Conservation (phyloP, 345 rosid genomes). For the Streptanthus diversifolius region DNA sequence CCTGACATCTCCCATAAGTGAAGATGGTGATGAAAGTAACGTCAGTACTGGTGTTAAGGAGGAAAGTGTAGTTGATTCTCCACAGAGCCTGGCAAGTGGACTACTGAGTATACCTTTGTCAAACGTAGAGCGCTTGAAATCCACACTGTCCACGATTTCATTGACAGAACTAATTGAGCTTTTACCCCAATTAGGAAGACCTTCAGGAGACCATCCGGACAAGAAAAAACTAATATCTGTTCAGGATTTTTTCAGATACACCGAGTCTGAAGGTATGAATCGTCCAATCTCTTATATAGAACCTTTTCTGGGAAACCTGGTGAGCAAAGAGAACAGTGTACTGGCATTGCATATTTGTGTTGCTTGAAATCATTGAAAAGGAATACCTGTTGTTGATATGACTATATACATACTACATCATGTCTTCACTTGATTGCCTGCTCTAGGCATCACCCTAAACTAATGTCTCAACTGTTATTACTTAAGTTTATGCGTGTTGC, state of each 20-base stretch:
- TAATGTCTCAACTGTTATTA: background rate
- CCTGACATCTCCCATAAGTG: slow-evolving; percentile 55
- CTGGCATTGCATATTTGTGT: background rate
- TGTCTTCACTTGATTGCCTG: background rate
- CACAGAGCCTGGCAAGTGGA: slow-evolving; percentile 73
- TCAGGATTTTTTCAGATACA: slow-evolving; percentile 98
- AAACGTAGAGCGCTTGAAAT: slow-evolving; percentile 83
- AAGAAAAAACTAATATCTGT: slow-evolving; percentile 91
- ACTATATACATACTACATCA: background rate
- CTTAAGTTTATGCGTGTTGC: background rate
- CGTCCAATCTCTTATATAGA: background rate
- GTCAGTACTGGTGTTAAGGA: slow-evolving; percentile 43
- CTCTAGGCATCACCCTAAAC: background rate
- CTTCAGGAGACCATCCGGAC: slow-evolving; percentile 86
- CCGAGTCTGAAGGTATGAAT: slow-evolving; percentile 88
- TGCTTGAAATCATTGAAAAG: slow-evolving; percentile 10
- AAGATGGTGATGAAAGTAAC: slow-evolving; percentile 51
- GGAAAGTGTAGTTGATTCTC: slow-evolving; percentile 52
- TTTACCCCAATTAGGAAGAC: slow-evolving; percentile 67
- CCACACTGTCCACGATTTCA: slow-evolving; percentile 76
- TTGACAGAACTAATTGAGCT: slow-evolving; percentile 86
- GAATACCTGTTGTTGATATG: background rate
- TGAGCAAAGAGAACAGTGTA: background rate
- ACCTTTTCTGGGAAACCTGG: background rate
- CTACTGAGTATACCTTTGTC: slow-evolving; percentile 80